Base-by-base conservation (phyloP, 352 stramenopile genomes). In the Pythium aquatile region DNA sequence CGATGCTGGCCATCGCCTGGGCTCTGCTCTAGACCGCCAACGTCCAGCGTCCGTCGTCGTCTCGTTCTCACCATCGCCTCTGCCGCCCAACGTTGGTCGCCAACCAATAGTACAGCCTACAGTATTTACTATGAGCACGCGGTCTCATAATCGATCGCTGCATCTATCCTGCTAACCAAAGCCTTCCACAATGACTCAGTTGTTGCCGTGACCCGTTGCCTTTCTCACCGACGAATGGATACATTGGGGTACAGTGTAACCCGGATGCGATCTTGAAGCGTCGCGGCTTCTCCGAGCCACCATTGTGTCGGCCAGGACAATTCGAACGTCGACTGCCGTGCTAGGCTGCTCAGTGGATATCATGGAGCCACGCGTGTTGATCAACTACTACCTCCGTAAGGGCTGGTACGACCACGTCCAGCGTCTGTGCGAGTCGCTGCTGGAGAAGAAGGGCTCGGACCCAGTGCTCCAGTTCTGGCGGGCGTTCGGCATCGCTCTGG, bases 371-470 rank as follows among this genome's bases (percentile, higher is more conserved):
- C 79, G 78, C 47, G 85, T 84, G 55, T 69, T 94, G 30, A 91
- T 92, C 75, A 91, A 94, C 68, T 95, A 93, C 68, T 97, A 96
- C 70, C 61, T 93, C 40, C 83, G 88, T 64, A 91, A 95, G 66
- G 83, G 88, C 54, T 95, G 88, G 83, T 95, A 88, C 62, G 74
- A 91, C 61, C 87, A 97, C 64, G 80, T 94, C 7, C 84, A 96
- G 70, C 78, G 81, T 6, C 70, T 94, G 3, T 96, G 88, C 60
- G 84, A 93, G 73, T 71, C 74, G 24, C 62, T 91, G n/a, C 76
- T 96, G 14, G 76, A 83, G 40, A 96, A 93, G 72, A 85, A 87
- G 59, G 88, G 87, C 65, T 91, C 73, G 33, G 90, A 97, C 61
- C 70, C 83, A 20, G 63, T 70, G n/a, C 71, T 97, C 16, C 30